A percentile compares a stretch with the other conserved stretches of the same genome.
These are phyloP conservation scores for Backusella liffmaniae DNA, from an alignment of 192 early-diverging fungal genomes.

Conservation along the genomic window DNA sequence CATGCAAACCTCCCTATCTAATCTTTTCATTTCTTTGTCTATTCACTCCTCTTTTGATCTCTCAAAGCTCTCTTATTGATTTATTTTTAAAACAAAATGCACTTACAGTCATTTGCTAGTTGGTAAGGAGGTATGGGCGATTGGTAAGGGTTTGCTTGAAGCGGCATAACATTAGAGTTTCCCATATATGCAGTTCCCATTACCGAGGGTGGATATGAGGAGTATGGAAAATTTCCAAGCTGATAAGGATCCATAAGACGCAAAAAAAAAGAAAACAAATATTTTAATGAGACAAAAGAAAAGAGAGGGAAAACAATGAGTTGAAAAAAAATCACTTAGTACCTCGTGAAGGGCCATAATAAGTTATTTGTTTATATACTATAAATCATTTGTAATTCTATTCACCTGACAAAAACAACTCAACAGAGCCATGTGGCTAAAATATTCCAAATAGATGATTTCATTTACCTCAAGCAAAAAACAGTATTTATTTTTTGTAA, in stretches of 20 bases:
- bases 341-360: conserved; percentile 11
- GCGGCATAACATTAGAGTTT: not conserved
- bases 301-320: not conserved
- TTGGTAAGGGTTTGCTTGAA: not conserved
- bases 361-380: not conserved
- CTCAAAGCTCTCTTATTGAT: not conserved
- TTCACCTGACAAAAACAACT: conserved; percentile 3
- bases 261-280: not conserved
- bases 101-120: not conserved
- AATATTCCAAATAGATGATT: not conserved
- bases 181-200: not conserved
- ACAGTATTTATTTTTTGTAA: conserved; percentile 1
- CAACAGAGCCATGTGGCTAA: conserved; percentile 1
- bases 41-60: not conserved
- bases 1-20: not conserved
- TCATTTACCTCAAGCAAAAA: not conserved
- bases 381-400: not conserved
- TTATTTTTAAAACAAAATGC: not conserved
- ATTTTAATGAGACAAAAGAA: not conserved
- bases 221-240: not conserved
- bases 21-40: not conserved
- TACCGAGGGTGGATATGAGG: not conserved
- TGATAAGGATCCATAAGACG: conserved; percentile 3
- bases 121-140: not conserved
- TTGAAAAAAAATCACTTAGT: not conserved